These are phyloP conservation scores for Yarrowia porcina DNA, from an alignment of 805 yeast species.

Conservation along the genomic window DNA sequence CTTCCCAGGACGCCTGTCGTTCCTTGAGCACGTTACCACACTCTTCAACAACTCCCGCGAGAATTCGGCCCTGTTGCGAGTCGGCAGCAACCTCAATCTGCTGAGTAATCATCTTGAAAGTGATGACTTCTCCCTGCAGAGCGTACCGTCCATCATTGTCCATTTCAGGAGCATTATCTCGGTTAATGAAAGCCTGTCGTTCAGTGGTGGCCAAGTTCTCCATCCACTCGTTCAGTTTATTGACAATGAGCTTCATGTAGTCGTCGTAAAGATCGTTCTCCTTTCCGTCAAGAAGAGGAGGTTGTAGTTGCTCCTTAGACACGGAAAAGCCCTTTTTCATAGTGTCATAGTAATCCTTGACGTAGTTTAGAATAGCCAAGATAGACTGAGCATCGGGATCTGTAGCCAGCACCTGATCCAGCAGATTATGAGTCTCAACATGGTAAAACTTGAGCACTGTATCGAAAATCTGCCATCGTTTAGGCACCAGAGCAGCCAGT, in stretches of 20 bases:
- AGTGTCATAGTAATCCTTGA: conserved; percentile 59
- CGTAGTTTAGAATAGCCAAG: conserved; percentile 71
- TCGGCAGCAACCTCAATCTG: conserved; percentile 86
- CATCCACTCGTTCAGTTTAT: conserved; percentile 85
- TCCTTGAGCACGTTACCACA: conserved; percentile 59
- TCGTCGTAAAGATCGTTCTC: conserved; percentile 74
- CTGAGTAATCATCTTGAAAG: conserved; percentile 80
- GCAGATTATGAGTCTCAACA: conserved; percentile 56
- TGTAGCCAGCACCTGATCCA: conserved; percentile 56
- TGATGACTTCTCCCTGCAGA: conserved; percentile 72
- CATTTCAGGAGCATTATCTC: conserved; percentile 69
- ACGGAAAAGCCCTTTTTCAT: conserved; percentile 52
- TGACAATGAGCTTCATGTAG: conserved; percentile 65
- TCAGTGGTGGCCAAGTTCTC: conserved; percentile 64
- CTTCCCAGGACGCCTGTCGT: conserved; percentile 63
- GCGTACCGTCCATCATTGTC: conserved; percentile 64
- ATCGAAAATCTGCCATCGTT: conserved; percentile 67
- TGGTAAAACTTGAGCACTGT: conserved; percentile 66
- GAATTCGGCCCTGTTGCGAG: conserved; percentile 73
- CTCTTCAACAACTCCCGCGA: conserved; percentile 72
- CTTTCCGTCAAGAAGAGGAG: conserved; percentile 63
- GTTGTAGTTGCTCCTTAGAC: conserved; percentile 48
- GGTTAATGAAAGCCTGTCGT: conserved; percentile 55
- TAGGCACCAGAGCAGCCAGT: conserved; percentile 60
- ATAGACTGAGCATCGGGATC: conserved; percentile 81